Conservation (phyloP, 1,284 basidiomycete species). For the Sanghuangporus sanghuang region DNA sequence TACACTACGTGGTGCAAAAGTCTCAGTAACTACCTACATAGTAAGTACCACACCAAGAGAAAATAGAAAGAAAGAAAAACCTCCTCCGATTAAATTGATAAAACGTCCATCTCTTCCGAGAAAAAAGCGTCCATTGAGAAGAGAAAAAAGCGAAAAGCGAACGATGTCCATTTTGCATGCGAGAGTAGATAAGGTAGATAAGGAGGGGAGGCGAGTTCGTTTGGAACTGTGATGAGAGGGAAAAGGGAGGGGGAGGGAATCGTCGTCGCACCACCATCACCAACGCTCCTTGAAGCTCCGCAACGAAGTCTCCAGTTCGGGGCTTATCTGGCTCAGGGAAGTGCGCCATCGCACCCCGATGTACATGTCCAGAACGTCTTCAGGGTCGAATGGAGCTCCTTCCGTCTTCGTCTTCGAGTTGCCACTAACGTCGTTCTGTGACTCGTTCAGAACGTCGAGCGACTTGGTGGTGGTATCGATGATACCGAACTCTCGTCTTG, state of each 20-base stretch:
- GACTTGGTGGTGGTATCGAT: neutral
- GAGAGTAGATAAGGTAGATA: too few relatives aligned
- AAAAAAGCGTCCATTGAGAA: neutral
- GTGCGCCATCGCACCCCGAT: conserved; percentile 12
- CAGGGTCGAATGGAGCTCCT: neutral
- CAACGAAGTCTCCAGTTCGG: conserved; percentile 2
- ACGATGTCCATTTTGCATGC: neutral
- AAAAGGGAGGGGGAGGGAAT: too few relatives aligned
- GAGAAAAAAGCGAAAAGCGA: neutral
- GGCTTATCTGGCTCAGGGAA: neutral
- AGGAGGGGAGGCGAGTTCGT: too few relatives aligned
- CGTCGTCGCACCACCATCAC: too few relatives aligned
- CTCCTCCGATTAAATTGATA: too few relatives aligned
- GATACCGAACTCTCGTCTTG: neutral
- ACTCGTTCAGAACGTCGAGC: neutral
- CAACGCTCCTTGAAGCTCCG: neutral
- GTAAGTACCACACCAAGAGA: too few relatives aligned
- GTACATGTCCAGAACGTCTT: conserved; percentile 1
- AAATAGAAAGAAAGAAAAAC: too few relatives aligned
- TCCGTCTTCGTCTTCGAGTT: neutral
- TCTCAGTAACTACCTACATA: too few relatives aligned
- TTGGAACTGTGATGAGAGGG: too few relatives aligned
- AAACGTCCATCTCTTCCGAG: too few relatives aligned
- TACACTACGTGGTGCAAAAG: too few relatives aligned
- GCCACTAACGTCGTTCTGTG: too few relatives aligned